These are phyloP conservation scores for Xylaria multiplex DNA, from an alignment of 2,329 filamentous ascomycete genomes.

Conservation along the genomic window DNA sequence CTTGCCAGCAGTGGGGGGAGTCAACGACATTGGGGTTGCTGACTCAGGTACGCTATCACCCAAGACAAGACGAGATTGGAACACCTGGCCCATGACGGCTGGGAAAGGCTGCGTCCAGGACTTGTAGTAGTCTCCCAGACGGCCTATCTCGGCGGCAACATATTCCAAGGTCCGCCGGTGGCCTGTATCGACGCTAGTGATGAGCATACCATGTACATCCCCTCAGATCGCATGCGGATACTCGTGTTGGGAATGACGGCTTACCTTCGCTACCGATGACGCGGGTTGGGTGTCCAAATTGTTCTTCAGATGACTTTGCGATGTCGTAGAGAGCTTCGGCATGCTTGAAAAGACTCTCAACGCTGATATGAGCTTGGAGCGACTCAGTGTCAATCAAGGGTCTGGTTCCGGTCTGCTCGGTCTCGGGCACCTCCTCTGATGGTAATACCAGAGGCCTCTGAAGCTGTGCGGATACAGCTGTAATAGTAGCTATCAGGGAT, in stretches of 20 bases:
- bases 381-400: conserved; percentile 63
- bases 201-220: conserved; percentile 11
- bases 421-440: conserved; percentile 30
- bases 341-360: conserved; percentile 65
- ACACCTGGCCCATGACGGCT: conserved; percentile 69
- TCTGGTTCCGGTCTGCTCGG: conserved; percentile 37
- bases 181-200: conserved; percentile 53
- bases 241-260: conserved; percentile 17
- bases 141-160: conserved; percentile 64
- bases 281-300: conserved; percentile 75
- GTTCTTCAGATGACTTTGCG: conserved; percentile 65
- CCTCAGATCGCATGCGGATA: not conserved
- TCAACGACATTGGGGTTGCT: conserved; percentile 70
- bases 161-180: conserved; percentile 73
- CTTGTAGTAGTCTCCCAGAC: conserved; percentile 69
- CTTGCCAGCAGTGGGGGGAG: conserved; percentile 70
- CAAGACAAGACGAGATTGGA: conserved; percentile 67
- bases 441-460: conserved; percentile 44
- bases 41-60: conserved; percentile 61
- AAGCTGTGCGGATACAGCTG: conserved; percentile 36
- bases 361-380: conserved; percentile 66
- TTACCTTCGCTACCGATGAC: conserved; percentile 74
- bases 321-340: conserved; percentile 71
- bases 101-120: conserved; percentile 72
- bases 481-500: conserved; percentile 33